Percentiles rank a stretch among this genome's conserved stretches.
phyloP scores from a whole-genome alignment of 2,329 filamentous ascomycete genomes.

The Rugonectria rugulosa region DNA sequence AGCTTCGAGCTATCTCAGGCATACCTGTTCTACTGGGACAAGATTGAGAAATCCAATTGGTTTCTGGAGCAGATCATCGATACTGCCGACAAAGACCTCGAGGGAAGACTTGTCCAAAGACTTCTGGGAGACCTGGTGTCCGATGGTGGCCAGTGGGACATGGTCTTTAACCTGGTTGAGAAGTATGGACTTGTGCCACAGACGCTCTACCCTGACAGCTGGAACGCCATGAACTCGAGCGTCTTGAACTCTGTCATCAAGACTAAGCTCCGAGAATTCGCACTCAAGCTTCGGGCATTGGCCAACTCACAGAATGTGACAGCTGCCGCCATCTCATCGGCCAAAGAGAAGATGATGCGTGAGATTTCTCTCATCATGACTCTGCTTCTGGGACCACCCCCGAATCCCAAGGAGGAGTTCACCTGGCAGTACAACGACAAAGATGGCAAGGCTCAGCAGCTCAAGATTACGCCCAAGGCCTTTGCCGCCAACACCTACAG shows the following conservation, averaged over 20 bases:
- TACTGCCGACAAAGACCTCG: constrained; percentile 74
- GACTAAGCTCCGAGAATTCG: constrained; percentile 87
- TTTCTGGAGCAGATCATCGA: constrained; percentile 86
- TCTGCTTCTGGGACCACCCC: constrained; percentile 81
- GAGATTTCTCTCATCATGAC: constrained; percentile 85
- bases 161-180: constrained; percentile 83
- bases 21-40: constrained; percentile 94
- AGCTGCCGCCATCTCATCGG: constrained; percentile 50
- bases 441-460: constrained; percentile 66
- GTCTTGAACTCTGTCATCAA: constrained; percentile 78
- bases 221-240: constrained; percentile 75
- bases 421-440: constrained; percentile 82
- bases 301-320: constrained; percentile 44
- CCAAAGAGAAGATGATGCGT: constrained; percentile 78
- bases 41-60: constrained; percentile 90
- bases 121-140: constrained; percentile 73
- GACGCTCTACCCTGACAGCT: constrained; percentile 80
- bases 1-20: constrained; percentile 87
- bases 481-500: constrained; percentile 76
- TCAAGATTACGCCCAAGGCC: constrained; percentile 71
- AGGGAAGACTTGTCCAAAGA: constrained; percentile 75
- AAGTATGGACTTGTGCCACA: constrained; percentile 93
- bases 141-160: constrained; percentile 92
- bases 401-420: constrained; percentile 72
- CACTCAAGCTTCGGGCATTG: constrained; percentile 72